phyloP scores from a whole-genome alignment of 2,329 filamentous ascomycete species.

The Cercospora sp. region DNA sequence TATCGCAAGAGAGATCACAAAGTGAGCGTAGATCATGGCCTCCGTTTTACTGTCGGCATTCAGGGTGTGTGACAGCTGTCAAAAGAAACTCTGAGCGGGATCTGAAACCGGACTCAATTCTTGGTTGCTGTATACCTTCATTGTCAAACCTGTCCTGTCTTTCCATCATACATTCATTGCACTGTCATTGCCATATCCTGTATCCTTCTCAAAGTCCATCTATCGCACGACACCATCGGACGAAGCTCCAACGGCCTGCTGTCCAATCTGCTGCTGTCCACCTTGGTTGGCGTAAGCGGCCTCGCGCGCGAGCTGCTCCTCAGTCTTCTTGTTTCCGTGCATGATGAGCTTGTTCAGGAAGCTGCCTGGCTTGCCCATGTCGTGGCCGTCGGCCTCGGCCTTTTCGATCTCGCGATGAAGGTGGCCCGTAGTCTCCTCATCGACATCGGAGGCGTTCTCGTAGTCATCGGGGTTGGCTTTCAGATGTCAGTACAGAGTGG shows the following conservation, averaged over 20 bases:
- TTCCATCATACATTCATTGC: conserved; percentile 4
- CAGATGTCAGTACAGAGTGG: conserved; percentile 9
- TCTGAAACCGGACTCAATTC: conserved; percentile 5
- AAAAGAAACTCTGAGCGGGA: conserved; percentile 1
- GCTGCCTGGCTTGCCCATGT: conserved; percentile 38
- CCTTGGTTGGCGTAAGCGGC: conserved; percentile 14
- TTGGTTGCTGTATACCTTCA: conserved; percentile 2
- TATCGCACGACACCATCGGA: conserved; percentile 9
- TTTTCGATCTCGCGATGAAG: conserved; percentile 40
- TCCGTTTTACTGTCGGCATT: background rate
- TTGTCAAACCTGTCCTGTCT: background rate
- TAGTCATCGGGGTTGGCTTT: conserved; percentile 35
- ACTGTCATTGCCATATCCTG: background rate
- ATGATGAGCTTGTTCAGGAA: conserved; percentile 42
- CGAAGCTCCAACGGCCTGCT: conserved; percentile 4
- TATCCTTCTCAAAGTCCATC: background rate
- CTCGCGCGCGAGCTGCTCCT: conserved; percentile 38
- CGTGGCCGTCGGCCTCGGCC: conserved; percentile 37
- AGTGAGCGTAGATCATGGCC: background rate
- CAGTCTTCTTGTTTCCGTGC: conserved; percentile 45
- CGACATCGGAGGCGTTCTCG: conserved; percentile 38
- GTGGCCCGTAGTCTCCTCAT: conserved; percentile 42
- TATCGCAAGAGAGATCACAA: background rate
- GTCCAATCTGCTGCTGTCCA: conserved; percentile 10
- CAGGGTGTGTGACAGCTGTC: background rate